Conservation (phyloP, 208 protist genomes). For the Strigomonas culicis region DNA sequence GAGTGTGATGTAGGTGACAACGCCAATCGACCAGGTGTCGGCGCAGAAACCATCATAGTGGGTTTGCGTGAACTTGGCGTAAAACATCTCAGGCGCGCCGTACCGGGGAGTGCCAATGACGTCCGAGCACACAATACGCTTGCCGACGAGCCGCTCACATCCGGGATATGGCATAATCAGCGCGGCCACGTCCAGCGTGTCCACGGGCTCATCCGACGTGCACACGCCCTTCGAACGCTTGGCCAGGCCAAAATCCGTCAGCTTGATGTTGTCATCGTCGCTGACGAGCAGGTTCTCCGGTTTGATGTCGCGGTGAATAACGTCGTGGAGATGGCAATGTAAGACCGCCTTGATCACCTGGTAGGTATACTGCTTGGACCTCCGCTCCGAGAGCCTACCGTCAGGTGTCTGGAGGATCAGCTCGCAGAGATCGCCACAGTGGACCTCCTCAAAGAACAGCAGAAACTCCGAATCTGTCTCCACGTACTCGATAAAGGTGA, state of each 20-base stretch:
- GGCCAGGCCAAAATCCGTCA: constrained; percentile 91
- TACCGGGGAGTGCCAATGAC: constrained; percentile 91
- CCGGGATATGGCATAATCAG: constrained; percentile 79
- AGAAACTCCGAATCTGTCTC: constrained; percentile 84
- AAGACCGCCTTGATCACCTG: constrained; percentile 89
- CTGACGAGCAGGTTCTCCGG: constrained; percentile 90
- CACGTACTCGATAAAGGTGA: constrained; percentile 87
- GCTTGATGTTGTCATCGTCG: constrained; percentile 84
- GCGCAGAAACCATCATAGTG: constrained; percentile 93
- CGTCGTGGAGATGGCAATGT: constrained; percentile 89
- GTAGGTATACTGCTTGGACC: constrained; percentile 83
- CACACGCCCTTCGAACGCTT: constrained; percentile 78
- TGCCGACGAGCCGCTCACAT: constrained; percentile 76
- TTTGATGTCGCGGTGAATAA: constrained; percentile 92
- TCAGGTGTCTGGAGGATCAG: constrained; percentile 77
- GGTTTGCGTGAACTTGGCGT: constrained; percentile 89
- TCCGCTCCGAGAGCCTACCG: constrained; percentile 79
- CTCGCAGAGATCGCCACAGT: constrained; percentile 85
- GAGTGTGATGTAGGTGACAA: constrained; percentile 97
- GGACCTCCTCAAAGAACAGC: constrained; percentile 86
- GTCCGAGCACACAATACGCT: constrained; percentile 83
- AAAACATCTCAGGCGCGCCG: constrained; percentile 90
- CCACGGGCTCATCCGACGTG: constrained; percentile 44
- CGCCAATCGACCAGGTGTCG: constrained; percentile 96
- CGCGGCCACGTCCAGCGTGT: constrained; percentile 61